phyloP scores from a whole-genome alignment of 495 filamentous ascomycete species.

The Corynascus novoguineensis region DNA sequence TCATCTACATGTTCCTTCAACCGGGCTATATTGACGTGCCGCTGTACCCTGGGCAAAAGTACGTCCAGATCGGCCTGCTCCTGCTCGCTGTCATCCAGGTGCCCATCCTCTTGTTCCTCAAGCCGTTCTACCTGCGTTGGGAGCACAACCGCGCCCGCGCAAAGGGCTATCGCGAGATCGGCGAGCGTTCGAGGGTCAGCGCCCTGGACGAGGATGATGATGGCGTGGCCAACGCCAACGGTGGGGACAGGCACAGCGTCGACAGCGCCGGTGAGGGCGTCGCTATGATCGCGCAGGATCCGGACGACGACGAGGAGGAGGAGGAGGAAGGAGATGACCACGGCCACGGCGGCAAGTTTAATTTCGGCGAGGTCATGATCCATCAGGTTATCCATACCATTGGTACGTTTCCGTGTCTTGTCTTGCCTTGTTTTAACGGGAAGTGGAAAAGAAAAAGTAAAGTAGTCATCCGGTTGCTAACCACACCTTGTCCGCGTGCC shows the following conservation, averaged over 20 bases:
- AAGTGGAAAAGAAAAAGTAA: no score
- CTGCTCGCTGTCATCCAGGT: slow-evolving; percentile 81
- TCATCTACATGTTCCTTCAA: slow-evolving; percentile 98
- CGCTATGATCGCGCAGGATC: slow-evolving; percentile 81
- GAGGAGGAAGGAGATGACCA: slow-evolving; percentile 44
- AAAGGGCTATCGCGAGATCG: slow-evolving; percentile 85
- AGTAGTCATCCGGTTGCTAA: no score
- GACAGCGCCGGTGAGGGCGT: slow-evolving; percentile 79
- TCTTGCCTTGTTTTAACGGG: slow-evolving; percentile 16
- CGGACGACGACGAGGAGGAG: slow-evolving; percentile 58
- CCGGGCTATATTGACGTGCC: slow-evolving; percentile 65
- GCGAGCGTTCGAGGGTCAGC: slow-evolving; percentile 78
- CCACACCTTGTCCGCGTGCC: background rate
- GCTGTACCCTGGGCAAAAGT: slow-evolving; percentile 70
- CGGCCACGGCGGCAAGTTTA: slow-evolving; percentile 67
- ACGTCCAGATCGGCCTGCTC: slow-evolving; percentile 72
- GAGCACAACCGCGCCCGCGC: slow-evolving; percentile 88
- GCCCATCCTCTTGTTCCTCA: slow-evolving; percentile 85
- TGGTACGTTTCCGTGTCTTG: slow-evolving; percentile 47
- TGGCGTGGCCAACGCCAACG: slow-evolving; percentile 39
- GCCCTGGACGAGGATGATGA: slow-evolving; percentile 82
- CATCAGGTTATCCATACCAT: slow-evolving; percentile 99
- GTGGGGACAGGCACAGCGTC: slow-evolving; percentile 66
- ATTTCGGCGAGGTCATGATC: slow-evolving; percentile 94
- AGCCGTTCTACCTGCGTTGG: slow-evolving; percentile 86